Conservation (phyloP, 495 filamentous ascomycete species). For the Massariosphaeria phaeospora region DNA sequence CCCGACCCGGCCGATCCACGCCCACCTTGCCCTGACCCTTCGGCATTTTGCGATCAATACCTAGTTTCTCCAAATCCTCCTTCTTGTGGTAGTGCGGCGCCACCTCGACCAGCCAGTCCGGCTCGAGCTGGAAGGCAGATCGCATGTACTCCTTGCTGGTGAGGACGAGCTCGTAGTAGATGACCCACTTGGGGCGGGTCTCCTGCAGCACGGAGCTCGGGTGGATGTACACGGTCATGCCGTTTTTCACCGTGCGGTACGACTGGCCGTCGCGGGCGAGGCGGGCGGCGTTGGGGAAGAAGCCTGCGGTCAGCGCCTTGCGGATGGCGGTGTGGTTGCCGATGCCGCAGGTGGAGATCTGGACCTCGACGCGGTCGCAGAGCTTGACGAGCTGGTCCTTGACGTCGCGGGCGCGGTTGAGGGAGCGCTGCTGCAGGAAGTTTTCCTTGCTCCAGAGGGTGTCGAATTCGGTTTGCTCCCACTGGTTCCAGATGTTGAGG, state of each 20-base stretch:
- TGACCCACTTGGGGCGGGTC: constrained; percentile 70
- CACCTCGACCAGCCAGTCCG: constrained; percentile 83
- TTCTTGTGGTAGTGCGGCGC: constrained; percentile 95
- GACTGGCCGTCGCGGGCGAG: constrained; percentile 80
- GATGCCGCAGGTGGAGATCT: constrained; percentile 61
- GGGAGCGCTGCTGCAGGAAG: constrained; percentile 82
- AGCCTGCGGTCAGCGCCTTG: constrained; percentile 84
- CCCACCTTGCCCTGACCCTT: constrained; percentile 38
- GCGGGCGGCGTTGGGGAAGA: constrained; percentile 90
- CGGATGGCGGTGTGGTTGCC: constrained; percentile 70
- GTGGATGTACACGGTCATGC: constrained; percentile 80
- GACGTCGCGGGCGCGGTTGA: constrained; percentile 84
- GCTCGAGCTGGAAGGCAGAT: constrained; percentile 75
- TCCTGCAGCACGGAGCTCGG: constrained; percentile 78
- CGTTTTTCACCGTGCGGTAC: constrained; percentile 93
- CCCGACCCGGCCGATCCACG: neutral
- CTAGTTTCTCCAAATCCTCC: constrained; percentile 80
- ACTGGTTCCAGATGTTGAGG: constrained; percentile 96
- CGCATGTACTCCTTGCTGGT: constrained; percentile 95
- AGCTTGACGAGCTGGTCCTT: constrained; percentile 92
- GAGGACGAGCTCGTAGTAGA: constrained; percentile 88
- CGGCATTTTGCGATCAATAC: constrained; percentile 73
- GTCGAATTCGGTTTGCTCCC: constrained; percentile 88
- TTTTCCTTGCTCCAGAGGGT: constrained; percentile 89
- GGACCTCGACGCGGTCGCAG: constrained; percentile 88